A percentile compares a stretch with the other conserved stretches of the same genome.
phyloP scores from a whole-genome alignment of 2,329 filamentous ascomycete genomes.

The Fusarium chlamydosporum region DNA sequence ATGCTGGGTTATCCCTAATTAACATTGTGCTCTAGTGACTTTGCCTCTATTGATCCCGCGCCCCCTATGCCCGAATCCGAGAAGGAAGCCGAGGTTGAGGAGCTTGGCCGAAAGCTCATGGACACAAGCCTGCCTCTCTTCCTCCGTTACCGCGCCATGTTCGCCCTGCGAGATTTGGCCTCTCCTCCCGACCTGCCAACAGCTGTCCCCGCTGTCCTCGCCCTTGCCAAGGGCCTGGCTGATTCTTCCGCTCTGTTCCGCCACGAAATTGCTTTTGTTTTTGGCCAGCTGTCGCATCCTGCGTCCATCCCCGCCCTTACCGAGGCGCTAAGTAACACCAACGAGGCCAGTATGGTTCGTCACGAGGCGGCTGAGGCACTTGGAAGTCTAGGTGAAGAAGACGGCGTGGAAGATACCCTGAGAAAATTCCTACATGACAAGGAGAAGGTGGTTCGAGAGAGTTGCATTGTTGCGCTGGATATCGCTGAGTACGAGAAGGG shows the following conservation, averaged over 20 bases:
- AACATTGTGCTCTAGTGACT: slow-evolving; percentile 75
- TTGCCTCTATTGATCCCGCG: slow-evolving; percentile 94
- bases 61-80: slow-evolving; percentile 84
- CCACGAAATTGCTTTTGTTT: slow-evolving; percentile 98
- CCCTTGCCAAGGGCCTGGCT: slow-evolving; percentile 85
- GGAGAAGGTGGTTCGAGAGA: slow-evolving; percentile 94
- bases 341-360: slow-evolving; percentile 95
- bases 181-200: slow-evolving; percentile 93
- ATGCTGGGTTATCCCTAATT: slow-evolving; percentile 46
- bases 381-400: slow-evolving; percentile 92
- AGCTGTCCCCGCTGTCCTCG: slow-evolving; percentile 86
- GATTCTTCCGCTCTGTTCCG: slow-evolving; percentile 94
- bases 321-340: slow-evolving; percentile 79
- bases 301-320: slow-evolving; percentile 95
- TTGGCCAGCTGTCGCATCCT: slow-evolving; percentile 94
- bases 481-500: slow-evolving; percentile 98
- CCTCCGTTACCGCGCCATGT: slow-evolving; percentile 97
- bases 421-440: slow-evolving; percentile 89
- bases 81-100: slow-evolving; percentile 79
- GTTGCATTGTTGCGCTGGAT: slow-evolving; percentile 93
- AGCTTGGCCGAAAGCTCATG: slow-evolving; percentile 82
- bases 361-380: slow-evolving; percentile 98
- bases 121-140: slow-evolving; percentile 86
- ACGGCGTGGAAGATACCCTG: slow-evolving; percentile 89
- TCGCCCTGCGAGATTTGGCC: slow-evolving; percentile 92